Evolutionary conservation across 2,329 filamentous ascomycete genomes (phyloP).

Genomic region (Botrytis medusae): DNA sequence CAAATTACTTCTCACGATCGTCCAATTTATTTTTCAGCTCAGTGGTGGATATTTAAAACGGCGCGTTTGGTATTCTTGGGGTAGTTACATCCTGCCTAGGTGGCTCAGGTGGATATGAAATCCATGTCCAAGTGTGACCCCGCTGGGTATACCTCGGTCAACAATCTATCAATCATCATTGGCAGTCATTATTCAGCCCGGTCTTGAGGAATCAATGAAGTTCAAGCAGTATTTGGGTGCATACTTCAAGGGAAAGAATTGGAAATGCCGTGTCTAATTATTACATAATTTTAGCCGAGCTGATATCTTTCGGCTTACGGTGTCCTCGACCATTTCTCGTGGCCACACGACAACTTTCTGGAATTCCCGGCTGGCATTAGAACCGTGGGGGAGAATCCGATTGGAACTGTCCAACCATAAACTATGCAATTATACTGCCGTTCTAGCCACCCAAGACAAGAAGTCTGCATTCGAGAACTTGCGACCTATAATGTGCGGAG

Average conservation of each 20-base stretch:
- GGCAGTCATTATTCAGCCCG: not conserved
- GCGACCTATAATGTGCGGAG: not conserved
- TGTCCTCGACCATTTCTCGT: not conserved
- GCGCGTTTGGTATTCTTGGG: too few relatives aligned
- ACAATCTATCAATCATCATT: not conserved
- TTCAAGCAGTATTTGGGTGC: not conserved
- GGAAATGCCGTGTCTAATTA: not conserved
- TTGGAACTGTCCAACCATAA: not conserved
- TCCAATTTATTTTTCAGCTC: not conserved
- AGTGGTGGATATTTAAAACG: not conserved
- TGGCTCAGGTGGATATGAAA: not conserved
- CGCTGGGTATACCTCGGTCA: not conserved
- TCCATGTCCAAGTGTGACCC: not conserved
- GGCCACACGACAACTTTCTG: not conserved
- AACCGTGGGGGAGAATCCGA: not conserved
- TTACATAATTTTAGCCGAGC: not conserved
- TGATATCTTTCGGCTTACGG: not conserved
- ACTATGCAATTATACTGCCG: not conserved
- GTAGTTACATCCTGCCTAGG: not conserved
- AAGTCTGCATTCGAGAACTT: not conserved
- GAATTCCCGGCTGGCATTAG: not conserved
- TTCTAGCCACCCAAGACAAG: not conserved
- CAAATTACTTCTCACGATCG: not conserved
- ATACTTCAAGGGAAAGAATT: not conserved
- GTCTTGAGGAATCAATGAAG: not conserved